A percentile compares a stretch with the other conserved stretches of the same genome.
Evolutionary conservation across 2,329 filamentous ascomycete species (phyloP).

Genomic region (Penicillium nordicum): DNA sequence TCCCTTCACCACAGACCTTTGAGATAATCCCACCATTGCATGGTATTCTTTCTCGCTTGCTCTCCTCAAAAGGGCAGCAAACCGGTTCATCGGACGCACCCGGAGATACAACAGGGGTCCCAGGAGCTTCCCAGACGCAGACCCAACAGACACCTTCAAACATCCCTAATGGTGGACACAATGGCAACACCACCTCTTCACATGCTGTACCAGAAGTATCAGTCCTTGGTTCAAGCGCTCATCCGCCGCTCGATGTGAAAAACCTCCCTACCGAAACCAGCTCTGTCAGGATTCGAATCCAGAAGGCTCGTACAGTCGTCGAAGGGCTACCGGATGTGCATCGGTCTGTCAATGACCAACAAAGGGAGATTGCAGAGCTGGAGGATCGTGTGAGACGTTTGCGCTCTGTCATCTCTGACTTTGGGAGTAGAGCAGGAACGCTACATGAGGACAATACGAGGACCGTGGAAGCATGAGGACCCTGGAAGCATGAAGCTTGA

Average conservation of each 20-base stretch:
- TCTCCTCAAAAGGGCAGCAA: constrained; percentile 47
- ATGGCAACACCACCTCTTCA: constrained; percentile 24
- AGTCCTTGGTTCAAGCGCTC: constrained; percentile 26
- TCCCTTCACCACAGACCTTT: constrained; percentile 76
- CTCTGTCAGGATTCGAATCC: constrained; percentile 76
- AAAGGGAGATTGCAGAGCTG: constrained; percentile 43
- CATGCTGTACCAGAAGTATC: constrained; percentile 27
- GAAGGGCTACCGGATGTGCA: constrained; percentile 45
- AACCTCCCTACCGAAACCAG: constrained; percentile 77
- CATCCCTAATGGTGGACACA: constrained; percentile 20
- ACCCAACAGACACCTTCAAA: constrained; percentile 27
- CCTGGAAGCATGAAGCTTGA: neutral
- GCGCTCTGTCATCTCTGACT: constrained; percentile 39
- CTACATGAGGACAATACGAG: neutral
- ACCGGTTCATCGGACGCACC: constrained; percentile 25
- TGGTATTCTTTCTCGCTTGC: constrained; percentile 70
- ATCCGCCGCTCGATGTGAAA: constrained; percentile 61
- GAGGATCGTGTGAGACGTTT: constrained; percentile 40
- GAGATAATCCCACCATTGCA: constrained; percentile 82
- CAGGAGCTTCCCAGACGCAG: constrained; percentile 25
- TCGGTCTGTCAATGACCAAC: constrained; percentile 44
- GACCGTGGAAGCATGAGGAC: neutral
- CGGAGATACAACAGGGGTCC: constrained; percentile 26
- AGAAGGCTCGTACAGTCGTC: constrained; percentile 62
- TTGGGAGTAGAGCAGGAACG: constrained; percentile 35